phyloP scores from a whole-genome alignment of 2,329 filamentous ascomycete species.

The Pseudogymnoascus sp. region DNA sequence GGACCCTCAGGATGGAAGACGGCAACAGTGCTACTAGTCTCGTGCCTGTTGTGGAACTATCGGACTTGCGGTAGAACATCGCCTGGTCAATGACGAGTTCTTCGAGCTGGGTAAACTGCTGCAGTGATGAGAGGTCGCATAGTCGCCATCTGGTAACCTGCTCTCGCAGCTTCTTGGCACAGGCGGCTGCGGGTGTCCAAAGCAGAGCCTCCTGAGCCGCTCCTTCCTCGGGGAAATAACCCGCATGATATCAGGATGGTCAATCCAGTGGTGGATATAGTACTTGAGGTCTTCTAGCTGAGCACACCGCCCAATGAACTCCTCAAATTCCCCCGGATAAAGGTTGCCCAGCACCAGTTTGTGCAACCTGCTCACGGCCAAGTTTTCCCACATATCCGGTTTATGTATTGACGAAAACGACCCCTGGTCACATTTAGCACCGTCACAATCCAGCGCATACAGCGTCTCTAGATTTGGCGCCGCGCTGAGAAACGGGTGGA shows the following conservation, averaged over 20 bases:
- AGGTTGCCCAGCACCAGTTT: neutral
- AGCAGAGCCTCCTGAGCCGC: neutral
- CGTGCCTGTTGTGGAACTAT: neutral
- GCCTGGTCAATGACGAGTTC: neutral
- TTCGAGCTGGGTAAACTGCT: neutral
- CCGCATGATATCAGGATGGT: neutral
- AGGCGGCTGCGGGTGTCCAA: neutral
- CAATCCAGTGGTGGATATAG: neutral
- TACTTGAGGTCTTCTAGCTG: neutral
- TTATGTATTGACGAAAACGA: neutral
- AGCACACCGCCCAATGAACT: neutral
- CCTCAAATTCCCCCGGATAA: neutral
- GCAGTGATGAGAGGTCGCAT: neutral
- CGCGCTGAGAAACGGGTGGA: neutral
- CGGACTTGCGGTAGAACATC: neutral
- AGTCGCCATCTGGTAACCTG: neutral
- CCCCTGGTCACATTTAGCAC: neutral
- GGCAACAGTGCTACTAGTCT: neutral
- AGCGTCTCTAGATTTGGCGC: neutral
- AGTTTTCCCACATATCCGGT: slow-evolving; percentile 20
- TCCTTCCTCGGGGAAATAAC: neutral
- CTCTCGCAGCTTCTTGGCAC: neutral
- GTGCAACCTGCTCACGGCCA: slow-evolving; percentile 21
- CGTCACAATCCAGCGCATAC: neutral
- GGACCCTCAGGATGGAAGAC: neutral